A percentile compares a stretch with the other conserved stretches of the same genome.
Conservation (phyloP, 2,329 filamentous ascomycete species). For the Westerdykella aurantiaca region DNA sequence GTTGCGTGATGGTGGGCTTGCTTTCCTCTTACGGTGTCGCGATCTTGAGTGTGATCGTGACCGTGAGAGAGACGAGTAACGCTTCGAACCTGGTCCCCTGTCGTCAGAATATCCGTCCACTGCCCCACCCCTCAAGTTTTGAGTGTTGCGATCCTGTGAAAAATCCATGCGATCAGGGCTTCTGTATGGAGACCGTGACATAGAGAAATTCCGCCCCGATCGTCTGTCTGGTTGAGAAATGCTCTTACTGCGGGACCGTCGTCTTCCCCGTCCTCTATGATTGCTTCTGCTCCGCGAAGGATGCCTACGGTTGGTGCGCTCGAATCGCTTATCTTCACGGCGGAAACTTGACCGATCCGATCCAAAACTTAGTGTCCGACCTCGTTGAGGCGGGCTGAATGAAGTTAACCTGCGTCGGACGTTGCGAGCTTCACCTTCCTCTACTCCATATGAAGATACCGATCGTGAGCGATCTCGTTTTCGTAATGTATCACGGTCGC, state of each 20-base stretch:
- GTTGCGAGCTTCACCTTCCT: neutral
- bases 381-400: neutral
- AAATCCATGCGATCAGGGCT: conserved; percentile 26
- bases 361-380: neutral
- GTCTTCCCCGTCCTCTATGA: conserved; percentile 3
- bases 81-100: conserved; percentile 4
- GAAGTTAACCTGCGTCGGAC: neutral
- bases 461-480: neutral
- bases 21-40: neutral
- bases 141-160: conserved; percentile 15
- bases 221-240: conserved; percentile 12
- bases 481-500: neutral
- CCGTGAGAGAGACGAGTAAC: conserved; percentile 3
- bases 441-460: neutral
- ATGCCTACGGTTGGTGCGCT: neutral
- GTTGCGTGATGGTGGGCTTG: conserved; percentile 15
- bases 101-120: conserved; percentile 1
- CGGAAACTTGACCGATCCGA: too few relatives aligned
- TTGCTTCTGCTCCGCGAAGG: conserved; percentile 9
- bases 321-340: neutral
- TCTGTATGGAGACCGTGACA: conserved; percentile 18
- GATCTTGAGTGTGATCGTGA: conserved; percentile 4
- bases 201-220: conserved; percentile 10
- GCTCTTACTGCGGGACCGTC: conserved; percentile 13
- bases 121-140: conserved; percentile 5